Conservation (phyloP, 1,284 basidiomycete species). For the Rhodotorula glutinis region DNA sequence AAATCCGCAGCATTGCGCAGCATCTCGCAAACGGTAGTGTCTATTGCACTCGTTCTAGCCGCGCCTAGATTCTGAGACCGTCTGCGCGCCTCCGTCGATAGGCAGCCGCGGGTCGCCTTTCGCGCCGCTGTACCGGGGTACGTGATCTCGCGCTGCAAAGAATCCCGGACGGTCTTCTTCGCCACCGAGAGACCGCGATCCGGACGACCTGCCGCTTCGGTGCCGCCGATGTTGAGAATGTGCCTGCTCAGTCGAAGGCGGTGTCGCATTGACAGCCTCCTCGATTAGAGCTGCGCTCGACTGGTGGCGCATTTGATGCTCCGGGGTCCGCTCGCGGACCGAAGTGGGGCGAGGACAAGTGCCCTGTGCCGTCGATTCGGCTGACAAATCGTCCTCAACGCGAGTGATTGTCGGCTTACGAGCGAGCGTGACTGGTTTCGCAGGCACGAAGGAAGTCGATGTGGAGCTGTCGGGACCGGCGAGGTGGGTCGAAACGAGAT, state of each 20-base stretch:
- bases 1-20: too few species aligned
- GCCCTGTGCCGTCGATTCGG: too few species aligned
- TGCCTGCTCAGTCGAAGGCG: neutral
- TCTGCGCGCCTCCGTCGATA: too few species aligned
- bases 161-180: conserved; percentile 15
- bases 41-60: too few species aligned
- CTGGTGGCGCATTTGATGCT: neutral
- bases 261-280: neutral
- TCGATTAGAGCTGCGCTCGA: conserved; percentile 12
- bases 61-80: too few species aligned
- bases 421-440: neutral
- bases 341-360: too few species aligned
- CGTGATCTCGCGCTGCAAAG: conserved; percentile 7
- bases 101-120: conserved; percentile 4
- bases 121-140: conserved; percentile 8
- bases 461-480: neutral
- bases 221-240: neutral
- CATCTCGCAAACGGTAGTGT: too few species aligned
- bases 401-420: conserved; percentile 11
- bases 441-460: neutral
- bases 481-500: neutral
- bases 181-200: neutral
- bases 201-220: neutral
- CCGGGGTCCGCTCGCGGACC: neutral
- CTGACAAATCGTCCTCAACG: neutral